These are phyloP conservation scores for Arthrinium phaeospermum DNA, from an alignment of 2,329 filamentous ascomycete genomes.

Conservation along the genomic window DNA sequence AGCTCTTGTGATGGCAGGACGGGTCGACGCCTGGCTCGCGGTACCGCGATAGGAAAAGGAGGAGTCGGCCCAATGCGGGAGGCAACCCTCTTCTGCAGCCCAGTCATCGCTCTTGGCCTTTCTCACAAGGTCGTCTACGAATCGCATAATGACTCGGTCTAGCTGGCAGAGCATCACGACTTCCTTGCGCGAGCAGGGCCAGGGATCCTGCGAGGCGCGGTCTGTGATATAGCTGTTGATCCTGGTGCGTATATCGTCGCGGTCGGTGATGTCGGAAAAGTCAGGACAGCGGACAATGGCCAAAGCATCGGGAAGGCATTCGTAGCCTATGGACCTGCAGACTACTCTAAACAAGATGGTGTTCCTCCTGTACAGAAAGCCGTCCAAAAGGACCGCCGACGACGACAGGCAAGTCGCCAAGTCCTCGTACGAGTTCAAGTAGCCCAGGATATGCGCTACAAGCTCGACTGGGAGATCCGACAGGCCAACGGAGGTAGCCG, in stretches of 20 bases:
- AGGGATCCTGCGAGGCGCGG: background rate
- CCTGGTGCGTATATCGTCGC: background rate
- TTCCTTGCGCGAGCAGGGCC: background rate
- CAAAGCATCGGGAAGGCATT: background rate
- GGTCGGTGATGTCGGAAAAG: background rate
- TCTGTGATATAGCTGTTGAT: background rate
- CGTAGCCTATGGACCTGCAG: background rate
- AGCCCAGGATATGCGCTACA: background rate
- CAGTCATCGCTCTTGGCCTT: background rate
- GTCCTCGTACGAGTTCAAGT: background rate
- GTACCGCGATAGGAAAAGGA: background rate
- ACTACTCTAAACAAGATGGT: background rate
- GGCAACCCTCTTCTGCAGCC: too few species aligned
- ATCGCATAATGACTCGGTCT: background rate
- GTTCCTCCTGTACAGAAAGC: background rate
- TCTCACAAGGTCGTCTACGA: background rate
- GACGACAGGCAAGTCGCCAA: background rate
- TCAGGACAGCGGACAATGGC: background rate
- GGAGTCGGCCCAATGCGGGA: background rate
- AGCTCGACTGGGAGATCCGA: background rate
- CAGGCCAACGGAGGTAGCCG: background rate
- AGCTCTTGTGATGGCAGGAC: background rate
- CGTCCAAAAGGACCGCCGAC: background rate
- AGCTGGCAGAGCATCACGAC: background rate
- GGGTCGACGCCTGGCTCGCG: background rate